Evolutionary conservation across 2,329 filamentous ascomycete genomes (phyloP).

Genomic region (Cadophora malorum): DNA sequence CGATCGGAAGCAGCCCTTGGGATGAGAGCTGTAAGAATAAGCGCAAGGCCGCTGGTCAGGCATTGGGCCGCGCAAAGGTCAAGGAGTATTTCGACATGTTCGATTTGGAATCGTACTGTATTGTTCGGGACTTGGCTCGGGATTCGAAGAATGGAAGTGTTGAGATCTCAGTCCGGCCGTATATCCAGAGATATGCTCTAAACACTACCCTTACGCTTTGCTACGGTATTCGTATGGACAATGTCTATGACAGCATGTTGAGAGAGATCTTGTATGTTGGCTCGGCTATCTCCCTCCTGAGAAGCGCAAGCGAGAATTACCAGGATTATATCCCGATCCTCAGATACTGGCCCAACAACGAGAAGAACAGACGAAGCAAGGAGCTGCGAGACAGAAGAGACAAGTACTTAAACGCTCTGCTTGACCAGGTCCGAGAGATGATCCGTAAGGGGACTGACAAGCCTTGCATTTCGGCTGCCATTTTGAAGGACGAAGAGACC

Average conservation of each 20-base stretch:
- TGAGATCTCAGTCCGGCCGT: slow-evolving; percentile 55
- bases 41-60: slow-evolving; percentile 56
- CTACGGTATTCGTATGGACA: slow-evolving; percentile 62
- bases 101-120: slow-evolving; percentile 58
- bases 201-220: slow-evolving; percentile 61
- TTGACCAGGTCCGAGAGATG: slow-evolving; percentile 58
- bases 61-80: slow-evolving; percentile 53
- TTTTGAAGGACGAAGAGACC: slow-evolving; percentile 60
- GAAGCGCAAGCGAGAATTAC: slow-evolving; percentile 58
- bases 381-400: slow-evolving; percentile 56
- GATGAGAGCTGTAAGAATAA: slow-evolving; percentile 60
- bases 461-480: slow-evolving; percentile 59
- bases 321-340: slow-evolving; percentile 60
- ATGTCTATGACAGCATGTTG: slow-evolving; percentile 56
- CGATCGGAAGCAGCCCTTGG: slow-evolving; percentile 60
- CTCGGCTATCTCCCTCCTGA: slow-evolving; percentile 56
- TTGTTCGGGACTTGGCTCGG: slow-evolving; percentile 53
- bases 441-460: slow-evolving; percentile 58
- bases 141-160: slow-evolving; percentile 51
- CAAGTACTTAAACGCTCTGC: slow-evolving; percentile 55
- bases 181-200: slow-evolving; percentile 59
- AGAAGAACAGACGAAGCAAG: slow-evolving; percentile 55
- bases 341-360: slow-evolving; percentile 58
- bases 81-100: slow-evolving; percentile 59
- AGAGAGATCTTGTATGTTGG: slow-evolving; percentile 60